Percentiles rank a stretch among this genome's conserved stretches.
These are phyloP conservation scores for Fusarium anthophilum DNA, from an alignment of 2,329 filamentous ascomycete genomes.

Conservation along the genomic window DNA sequence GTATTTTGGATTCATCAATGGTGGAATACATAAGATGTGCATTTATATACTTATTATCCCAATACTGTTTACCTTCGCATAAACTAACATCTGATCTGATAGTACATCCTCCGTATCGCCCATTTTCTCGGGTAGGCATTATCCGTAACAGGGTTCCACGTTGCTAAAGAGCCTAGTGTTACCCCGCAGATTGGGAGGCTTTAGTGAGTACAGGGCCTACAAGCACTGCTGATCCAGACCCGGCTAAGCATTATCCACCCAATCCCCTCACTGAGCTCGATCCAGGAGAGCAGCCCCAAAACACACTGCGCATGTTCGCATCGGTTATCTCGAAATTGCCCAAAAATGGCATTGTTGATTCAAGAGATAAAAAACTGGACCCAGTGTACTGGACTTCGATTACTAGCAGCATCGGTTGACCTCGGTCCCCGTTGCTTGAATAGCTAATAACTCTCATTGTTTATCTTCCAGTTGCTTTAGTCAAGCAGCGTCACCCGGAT, in stretches of 20 bases:
- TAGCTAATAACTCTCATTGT: background rate
- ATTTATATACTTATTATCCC: background rate
- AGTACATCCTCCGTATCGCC: no score
- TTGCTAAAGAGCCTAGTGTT: background rate
- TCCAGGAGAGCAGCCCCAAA: no score
- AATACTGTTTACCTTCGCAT: no score
- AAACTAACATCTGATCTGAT: no score
- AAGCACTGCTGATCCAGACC: background rate
- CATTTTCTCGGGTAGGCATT: background rate
- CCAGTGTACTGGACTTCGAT: accelerated
- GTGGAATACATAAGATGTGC: background rate
- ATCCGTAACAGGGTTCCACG: background rate
- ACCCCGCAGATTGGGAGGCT: background rate
- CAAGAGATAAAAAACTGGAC: background rate
- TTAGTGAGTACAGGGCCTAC: background rate
- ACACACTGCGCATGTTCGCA: no score
- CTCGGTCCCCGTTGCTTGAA: background rate
- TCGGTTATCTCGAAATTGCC: background rate
- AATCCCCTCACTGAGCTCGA: background rate
- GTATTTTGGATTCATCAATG: background rate
- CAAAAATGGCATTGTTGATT: background rate
- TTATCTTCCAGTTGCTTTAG: background rate
- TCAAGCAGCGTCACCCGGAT: background rate
- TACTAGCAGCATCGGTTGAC: background rate
- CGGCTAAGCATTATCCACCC: conserved; percentile 1